Conservation (phyloP, 768 basidiomycete genomes). For the Chalciporus chontae region DNA sequence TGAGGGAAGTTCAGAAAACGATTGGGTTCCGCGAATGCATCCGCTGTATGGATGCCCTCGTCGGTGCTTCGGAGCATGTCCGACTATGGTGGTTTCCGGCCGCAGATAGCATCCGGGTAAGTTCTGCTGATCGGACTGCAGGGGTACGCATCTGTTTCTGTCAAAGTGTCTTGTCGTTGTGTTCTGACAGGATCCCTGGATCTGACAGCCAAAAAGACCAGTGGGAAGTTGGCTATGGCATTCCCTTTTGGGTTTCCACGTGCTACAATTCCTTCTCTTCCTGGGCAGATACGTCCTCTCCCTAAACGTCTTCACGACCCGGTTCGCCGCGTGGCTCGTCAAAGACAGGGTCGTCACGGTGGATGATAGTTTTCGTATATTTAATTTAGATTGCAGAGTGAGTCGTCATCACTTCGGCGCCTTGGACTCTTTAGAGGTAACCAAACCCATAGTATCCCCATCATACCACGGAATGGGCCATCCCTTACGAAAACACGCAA, state of each 20-base stretch:
- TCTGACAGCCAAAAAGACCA: slow-evolving; percentile 46
- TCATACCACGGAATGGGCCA: slow-evolving; percentile 93
- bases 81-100: slow-evolving; percentile 95
- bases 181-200: slow-evolving; percentile 11
- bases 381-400: slow-evolving; percentile 92
- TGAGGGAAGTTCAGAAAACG: slow-evolving; percentile 68
- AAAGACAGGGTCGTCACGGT: slow-evolving; percentile 53
- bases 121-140: slow-evolving; percentile 67
- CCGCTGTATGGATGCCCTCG: slow-evolving; percentile 50
- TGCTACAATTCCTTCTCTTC: slow-evolving; percentile 82
- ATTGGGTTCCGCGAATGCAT: slow-evolving; percentile 63
- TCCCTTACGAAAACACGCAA: slow-evolving; percentile 67
- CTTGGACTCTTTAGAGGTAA: slow-evolving; percentile 2
- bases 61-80: slow-evolving; percentile 77
- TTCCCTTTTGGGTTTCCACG: slow-evolving; percentile 70
- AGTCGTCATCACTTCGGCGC: slow-evolving; percentile 30
- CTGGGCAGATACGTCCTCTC: slow-evolving; percentile 60
- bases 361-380: slow-evolving; percentile 78
- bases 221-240: slow-evolving; percentile 66
- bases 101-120: slow-evolving; percentile 65
- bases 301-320: slow-evolving; percentile 62
- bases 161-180: slow-evolving; percentile 6
- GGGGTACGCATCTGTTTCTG: slow-evolving; percentile 53
- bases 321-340: slow-evolving; percentile 67
- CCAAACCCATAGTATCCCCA: slow-evolving; percentile 65